phyloP scores from a whole-genome alignment of 768 basidiomycete species.

The Tylopilus rubrobrunneus region DNA sequence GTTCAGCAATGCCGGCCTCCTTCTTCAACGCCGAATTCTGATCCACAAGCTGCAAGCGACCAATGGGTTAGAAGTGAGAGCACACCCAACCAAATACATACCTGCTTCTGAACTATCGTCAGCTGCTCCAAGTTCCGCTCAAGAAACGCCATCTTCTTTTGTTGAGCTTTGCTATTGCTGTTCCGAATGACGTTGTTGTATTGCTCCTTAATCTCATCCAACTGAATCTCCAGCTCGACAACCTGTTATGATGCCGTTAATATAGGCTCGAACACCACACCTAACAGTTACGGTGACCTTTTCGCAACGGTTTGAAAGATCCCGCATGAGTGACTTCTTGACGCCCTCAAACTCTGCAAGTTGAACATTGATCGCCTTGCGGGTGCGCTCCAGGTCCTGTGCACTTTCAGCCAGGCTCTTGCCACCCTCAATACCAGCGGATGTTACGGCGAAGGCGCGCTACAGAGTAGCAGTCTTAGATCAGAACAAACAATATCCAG shows the following conservation, averaged over 20 bases:
- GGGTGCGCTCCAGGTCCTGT: slow-evolving; percentile 92
- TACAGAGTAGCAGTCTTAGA: slow-evolving; percentile 28
- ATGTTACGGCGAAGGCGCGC: slow-evolving; percentile 97
- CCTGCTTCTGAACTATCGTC: slow-evolving; percentile 96
- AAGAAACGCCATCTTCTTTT: slow-evolving; percentile 99
- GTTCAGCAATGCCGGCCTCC: slow-evolving; percentile 94
- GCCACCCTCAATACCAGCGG: slow-evolving; percentile 94
- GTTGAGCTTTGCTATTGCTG: slow-evolving; percentile 97
- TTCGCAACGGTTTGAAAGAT: slow-evolving; percentile 98
- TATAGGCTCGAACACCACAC: slow-evolving; percentile 9
- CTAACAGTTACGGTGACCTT: slow-evolving; percentile 54
- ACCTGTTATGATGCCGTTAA: slow-evolving; percentile 52
- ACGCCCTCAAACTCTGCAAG: slow-evolving; percentile 97
- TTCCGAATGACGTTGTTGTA: slow-evolving; percentile 98
- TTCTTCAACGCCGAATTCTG: slow-evolving; percentile 97
- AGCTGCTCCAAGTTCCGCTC: slow-evolving; percentile 95
- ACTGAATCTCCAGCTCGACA: slow-evolving; percentile 96
- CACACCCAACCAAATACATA: slow-evolving; percentile 28
- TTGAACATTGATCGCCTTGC: slow-evolving; percentile 97
- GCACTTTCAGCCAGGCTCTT: slow-evolving; percentile 97
- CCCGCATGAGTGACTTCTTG: slow-evolving; percentile 98
- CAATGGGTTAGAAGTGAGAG: slow-evolving; percentile 4
- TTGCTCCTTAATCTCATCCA: slow-evolving; percentile 98
- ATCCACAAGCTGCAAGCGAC: slow-evolving; percentile 77
- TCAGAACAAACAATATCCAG: slow-evolving; percentile 3